Evolutionary conservation across 2,329 filamentous ascomycete genomes (phyloP).

Genomic region (Paramyrothecium sp.): DNA sequence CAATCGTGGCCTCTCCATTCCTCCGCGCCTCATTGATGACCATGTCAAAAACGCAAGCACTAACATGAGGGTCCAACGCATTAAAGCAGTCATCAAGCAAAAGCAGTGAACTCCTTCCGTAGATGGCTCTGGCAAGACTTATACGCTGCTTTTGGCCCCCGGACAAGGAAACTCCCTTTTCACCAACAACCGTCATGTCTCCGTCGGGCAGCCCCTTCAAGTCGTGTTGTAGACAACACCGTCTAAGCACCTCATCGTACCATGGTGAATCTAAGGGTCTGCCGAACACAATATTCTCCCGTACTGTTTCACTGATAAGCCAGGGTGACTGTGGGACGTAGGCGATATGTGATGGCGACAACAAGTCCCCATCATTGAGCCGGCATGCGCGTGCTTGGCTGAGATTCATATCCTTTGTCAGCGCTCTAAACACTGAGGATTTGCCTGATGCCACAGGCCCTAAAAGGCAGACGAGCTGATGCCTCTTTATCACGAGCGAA

Average conservation of each 20-base stretch:
- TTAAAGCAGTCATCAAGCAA: conserved; percentile 86
- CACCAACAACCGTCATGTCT: conserved; percentile 83
- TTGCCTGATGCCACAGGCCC: conserved; percentile 21
- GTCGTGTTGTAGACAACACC: conserved; percentile 62
- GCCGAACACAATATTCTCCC: no score
- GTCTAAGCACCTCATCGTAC: conserved; percentile 18
- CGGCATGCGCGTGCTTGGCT: no score
- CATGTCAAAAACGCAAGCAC: conserved; percentile 12
- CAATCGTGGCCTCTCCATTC: conserved; percentile 12
- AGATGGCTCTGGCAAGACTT: conserved; percentile 81
- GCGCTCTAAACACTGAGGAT: conserved; percentile 17
- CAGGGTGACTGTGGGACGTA: no score
- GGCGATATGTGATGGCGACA: no score
- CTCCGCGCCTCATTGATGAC: conserved; percentile 13
- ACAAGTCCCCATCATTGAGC: no score
- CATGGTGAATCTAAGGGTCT: no score
- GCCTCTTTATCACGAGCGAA: conserved; percentile 1
- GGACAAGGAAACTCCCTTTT: conserved; percentile 87
- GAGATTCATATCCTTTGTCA: conserved; percentile 18
- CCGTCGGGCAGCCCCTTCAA: conserved; percentile 81
- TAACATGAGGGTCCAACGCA: conserved; percentile 39
- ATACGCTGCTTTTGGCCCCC: conserved; percentile 92
- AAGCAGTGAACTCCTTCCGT: conserved; percentile 79
- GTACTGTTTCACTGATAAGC: no score
- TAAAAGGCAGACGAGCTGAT: conserved; percentile 6